Base-by-base conservation (phyloP, 345 rosid species). In the Acer negundo region DNA sequence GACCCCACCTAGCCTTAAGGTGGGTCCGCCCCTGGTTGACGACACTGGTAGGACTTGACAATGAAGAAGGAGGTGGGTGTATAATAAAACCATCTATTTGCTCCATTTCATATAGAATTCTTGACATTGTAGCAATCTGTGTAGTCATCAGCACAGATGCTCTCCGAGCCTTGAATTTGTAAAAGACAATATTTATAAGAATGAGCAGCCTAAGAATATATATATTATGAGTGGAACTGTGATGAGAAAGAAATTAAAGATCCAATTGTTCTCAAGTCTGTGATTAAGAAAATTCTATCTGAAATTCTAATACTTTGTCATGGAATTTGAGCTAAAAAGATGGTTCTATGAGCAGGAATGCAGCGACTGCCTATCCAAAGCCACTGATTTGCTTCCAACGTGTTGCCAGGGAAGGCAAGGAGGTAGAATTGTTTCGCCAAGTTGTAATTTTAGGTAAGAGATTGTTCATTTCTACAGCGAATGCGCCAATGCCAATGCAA, bases 121-220 rank as follows among this genome's bases (percentile, higher is more conserved):
- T 73, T 31, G 75, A 64, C 93, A 89, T 86, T 75, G 10, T 80
- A 59, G 72, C 67, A 51, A 13, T 62, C 20, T 6, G 38, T 42
- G 42, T 1, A 22, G 38, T 31, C 23, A 15, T 15, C 46, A 47
- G 49, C 40, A 31, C 2, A 75, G 22, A 10, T 19, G 44, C 26
- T 19, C 78, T 77, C 24, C 76, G 10, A 31, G 38, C 38, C 38
- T 4, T 35, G 38, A 35, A 35, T 35, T 35, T 35, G 38, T 35
- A 35, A 35, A 35, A 35, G 38, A 35, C 38, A 53, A 22, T 26
- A 49, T 16, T 64, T 51, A 31, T n/a, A 75, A 8, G 35, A 19
- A 26, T 44, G 40, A 10, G 22, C 56, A 55, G 35, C 38, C 17
- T 51, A 12, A 51, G 71, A 74, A 62, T 31, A 51, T 64, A 64